phyloP scores from a whole-genome alignment of 2,329 filamentous ascomycete genomes.

The Aspergillus tubingensis region DNA sequence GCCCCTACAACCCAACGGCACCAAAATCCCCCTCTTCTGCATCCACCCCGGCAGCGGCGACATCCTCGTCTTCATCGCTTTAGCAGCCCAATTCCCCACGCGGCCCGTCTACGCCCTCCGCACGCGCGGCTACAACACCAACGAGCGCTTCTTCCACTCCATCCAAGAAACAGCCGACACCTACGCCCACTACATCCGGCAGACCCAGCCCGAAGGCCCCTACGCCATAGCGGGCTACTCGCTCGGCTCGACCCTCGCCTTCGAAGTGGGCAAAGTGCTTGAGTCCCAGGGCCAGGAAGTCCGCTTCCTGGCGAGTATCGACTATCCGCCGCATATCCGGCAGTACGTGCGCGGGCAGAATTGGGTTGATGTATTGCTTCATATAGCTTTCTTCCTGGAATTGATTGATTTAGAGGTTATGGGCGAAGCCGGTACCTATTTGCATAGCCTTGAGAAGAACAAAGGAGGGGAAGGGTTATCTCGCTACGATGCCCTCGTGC shows the following conservation, averaged over 20 bases:
- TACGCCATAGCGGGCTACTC: slow-evolving; percentile 55
- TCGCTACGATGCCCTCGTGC: neutral
- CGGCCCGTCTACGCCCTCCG: slow-evolving; percentile 52
- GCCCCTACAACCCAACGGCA: slow-evolving; percentile 25
- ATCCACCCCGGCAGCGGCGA: slow-evolving; percentile 41
- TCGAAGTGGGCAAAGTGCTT: slow-evolving; percentile 51
- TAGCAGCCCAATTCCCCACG: slow-evolving; percentile 29
- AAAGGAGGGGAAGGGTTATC: neutral
- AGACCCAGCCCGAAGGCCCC: slow-evolving; percentile 48
- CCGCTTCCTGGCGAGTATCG: slow-evolving; percentile 29
- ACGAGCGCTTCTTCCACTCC: slow-evolving; percentile 35
- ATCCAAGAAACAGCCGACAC: slow-evolving; percentile 42
- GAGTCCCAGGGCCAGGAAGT: slow-evolving; percentile 41
- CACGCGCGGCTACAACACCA: slow-evolving; percentile 33
- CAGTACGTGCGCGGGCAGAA: slow-evolving; percentile 1
- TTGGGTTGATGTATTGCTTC: slow-evolving; percentile 4
- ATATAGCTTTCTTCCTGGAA: slow-evolving; percentile 1
- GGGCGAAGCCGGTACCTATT: neutral
- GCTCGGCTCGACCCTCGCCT: slow-evolving; percentile 51
- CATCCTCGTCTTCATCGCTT: slow-evolving; percentile 37
- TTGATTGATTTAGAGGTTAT: neutral
- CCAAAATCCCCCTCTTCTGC: slow-evolving; percentile 31
- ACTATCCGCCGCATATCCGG: slow-evolving; percentile 11
- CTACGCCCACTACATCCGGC: slow-evolving; percentile 44
- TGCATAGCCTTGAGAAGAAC: neutral